A percentile compares a stretch with the other conserved stretches of the same genome.
These are phyloP conservation scores for Thielaviopsis ethacetica DNA, from an alignment of 2,329 filamentous ascomycete species.

Conservation along the genomic window DNA sequence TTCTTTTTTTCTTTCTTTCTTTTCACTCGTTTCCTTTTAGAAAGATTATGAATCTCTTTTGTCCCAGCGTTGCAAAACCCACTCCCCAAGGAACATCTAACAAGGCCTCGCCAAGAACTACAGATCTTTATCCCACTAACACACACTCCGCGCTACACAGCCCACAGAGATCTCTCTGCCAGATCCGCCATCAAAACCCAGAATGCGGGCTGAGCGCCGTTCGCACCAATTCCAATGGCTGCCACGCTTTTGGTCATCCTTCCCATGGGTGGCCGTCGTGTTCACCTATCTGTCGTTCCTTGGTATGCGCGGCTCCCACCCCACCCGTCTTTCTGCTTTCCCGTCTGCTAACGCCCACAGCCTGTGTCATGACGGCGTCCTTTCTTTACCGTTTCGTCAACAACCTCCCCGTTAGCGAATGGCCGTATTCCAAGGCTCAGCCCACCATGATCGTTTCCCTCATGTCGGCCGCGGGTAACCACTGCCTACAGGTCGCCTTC, in stretches of 20 bases:
- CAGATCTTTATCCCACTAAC: not conserved
- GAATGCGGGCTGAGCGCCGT: conserved; percentile 1
- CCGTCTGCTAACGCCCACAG: not conserved
- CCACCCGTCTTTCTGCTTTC: not conserved
- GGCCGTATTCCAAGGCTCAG: conserved; percentile 9
- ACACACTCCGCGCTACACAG: not conserved
- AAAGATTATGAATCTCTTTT: too few species aligned
- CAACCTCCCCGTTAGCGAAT: conserved; percentile 7
- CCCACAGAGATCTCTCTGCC: not conserved
- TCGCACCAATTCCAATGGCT: conserved; percentile 10
- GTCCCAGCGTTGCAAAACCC: too few species aligned
- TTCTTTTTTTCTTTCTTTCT: too few species aligned
- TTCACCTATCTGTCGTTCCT: conserved; percentile 10
- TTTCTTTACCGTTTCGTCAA: conserved; percentile 11
- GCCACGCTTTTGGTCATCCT: conserved; percentile 9
- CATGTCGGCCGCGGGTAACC: conserved; percentile 7
- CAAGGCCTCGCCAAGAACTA: not conserved
- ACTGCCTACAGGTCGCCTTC: conserved; percentile 7
- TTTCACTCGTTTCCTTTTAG: too few species aligned
- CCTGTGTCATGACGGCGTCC: conserved; percentile 5
- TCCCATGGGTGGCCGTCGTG: conserved; percentile 9
- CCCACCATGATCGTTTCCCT: conserved; percentile 10
- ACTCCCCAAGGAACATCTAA: too few species aligned
- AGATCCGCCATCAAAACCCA: not conserved
- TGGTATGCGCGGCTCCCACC: not conserved